Percentiles rank a stretch among this genome's conserved stretches.
phyloP scores from a whole-genome alignment of 2,329 filamentous ascomycete genomes.

The Trichocomaceae sp. region DNA sequence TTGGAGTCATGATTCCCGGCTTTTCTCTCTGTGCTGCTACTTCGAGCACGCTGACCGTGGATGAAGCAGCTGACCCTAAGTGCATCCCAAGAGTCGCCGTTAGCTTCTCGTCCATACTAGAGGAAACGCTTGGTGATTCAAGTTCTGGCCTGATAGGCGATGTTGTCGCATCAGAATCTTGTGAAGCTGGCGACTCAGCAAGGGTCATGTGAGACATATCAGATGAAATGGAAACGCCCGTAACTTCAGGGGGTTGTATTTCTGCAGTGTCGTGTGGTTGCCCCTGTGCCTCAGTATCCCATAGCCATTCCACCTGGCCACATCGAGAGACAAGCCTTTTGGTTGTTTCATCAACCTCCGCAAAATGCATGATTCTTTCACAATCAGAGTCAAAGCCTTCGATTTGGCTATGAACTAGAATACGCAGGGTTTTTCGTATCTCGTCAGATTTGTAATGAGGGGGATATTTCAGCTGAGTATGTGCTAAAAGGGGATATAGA shows the following conservation, averaged over 20 bases:
- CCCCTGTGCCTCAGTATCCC: slow-evolving; percentile 17
- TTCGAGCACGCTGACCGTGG: slow-evolving; percentile 68
- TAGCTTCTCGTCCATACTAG: slow-evolving; percentile 19
- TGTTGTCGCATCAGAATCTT: slow-evolving; percentile 43
- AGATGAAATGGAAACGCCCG: slow-evolving; percentile 1
- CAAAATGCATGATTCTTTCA: slow-evolving; percentile 44
- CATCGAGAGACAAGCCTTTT: slow-evolving; percentile 43
- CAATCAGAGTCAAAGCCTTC: slow-evolving; percentile 44
- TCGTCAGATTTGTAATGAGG: slow-evolving; percentile 90
- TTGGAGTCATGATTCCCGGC: slow-evolving; percentile 74
- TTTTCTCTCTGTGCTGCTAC: slow-evolving; percentile 75
- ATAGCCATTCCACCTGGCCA: slow-evolving; percentile 41
- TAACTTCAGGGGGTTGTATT: background rate
- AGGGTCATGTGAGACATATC: slow-evolving; percentile 24
- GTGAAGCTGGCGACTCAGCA: slow-evolving; percentile 21
- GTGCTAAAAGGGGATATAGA: slow-evolving; percentile 78
- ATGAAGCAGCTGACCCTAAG: slow-evolving; percentile 61
- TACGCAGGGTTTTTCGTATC: slow-evolving; percentile 65
- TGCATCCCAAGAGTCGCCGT: slow-evolving; percentile 57
- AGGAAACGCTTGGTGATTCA: slow-evolving; percentile 23
- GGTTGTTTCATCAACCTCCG: slow-evolving; percentile 46
- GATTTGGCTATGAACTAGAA: slow-evolving; percentile 68
- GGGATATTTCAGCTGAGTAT: slow-evolving; percentile 80
- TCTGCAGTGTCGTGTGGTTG: slow-evolving; percentile 3
- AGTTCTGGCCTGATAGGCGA: slow-evolving; percentile 30